phyloP scores from a whole-genome alignment of 345 rosid species.

The Mangifera indica region DNA sequence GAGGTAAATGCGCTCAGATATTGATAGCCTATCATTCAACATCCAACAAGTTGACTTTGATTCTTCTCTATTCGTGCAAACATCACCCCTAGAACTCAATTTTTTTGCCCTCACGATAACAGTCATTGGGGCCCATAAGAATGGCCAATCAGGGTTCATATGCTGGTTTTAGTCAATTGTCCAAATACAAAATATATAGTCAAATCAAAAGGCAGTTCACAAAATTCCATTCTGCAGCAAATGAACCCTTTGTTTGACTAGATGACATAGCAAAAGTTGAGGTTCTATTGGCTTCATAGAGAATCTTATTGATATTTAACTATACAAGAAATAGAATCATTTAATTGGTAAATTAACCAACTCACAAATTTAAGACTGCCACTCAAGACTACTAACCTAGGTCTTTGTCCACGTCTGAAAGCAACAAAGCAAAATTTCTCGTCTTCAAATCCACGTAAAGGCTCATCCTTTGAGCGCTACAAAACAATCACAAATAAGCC shows the following conservation, averaged over 20 bases:
- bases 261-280: not conserved
- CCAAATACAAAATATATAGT: no score
- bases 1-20: not conserved
- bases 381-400: constrained; percentile 54
- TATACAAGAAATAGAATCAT: no score
- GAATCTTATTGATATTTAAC: not conserved
- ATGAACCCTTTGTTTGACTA: not conserved
- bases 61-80: no score
- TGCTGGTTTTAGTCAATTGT: not conserved
- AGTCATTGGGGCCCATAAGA: not conserved
- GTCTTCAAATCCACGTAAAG: constrained; percentile 93
- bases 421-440: constrained; percentile 83
- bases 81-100: not conserved
- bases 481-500: constrained; percentile 16
- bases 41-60: not conserved
- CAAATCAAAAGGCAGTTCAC: not conserved
- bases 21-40: not conserved
- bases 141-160: not conserved
- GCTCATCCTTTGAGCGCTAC: constrained; percentile 70
- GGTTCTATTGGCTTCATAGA: not conserved
- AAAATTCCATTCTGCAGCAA: not conserved
- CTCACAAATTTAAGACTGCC: not conserved
- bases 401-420: constrained; percentile 83
- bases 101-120: not conserved
- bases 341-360: not conserved